Evolutionary conservation across 1,284 basidiomycete species (phyloP).

Genomic region (Trametes pubescens): DNA sequence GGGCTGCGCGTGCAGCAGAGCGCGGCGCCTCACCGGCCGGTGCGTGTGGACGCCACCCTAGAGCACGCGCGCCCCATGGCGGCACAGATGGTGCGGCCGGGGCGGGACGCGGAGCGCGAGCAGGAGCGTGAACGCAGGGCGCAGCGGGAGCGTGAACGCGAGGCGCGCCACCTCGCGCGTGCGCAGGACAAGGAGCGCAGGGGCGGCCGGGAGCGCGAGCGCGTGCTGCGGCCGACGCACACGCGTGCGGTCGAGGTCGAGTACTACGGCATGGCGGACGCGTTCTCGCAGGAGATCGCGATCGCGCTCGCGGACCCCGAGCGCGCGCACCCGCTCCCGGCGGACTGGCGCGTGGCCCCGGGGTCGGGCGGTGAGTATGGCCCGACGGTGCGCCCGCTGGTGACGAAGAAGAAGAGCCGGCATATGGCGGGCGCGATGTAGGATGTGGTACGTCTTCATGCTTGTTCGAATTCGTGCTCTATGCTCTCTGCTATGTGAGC

Average conservation of each 20-base stretch:
- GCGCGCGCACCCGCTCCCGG: slow-evolving; percentile 23
- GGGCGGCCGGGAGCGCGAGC: background rate
- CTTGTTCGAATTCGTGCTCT: background rate
- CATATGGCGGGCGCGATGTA: slow-evolving; percentile 2
- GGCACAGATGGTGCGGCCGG: slow-evolving; percentile 18
- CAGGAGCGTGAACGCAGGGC: background rate
- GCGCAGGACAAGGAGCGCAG: background rate
- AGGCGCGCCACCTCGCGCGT: background rate
- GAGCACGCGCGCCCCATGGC: slow-evolving; percentile 10
- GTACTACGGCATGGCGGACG: slow-evolving; percentile 25
- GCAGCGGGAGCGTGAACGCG: slow-evolving; percentile 1
- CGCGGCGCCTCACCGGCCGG: background rate
- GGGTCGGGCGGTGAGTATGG: slow-evolving; percentile 16
- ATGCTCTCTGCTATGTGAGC: background rate
- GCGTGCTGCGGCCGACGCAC: slow-evolving; percentile 8
- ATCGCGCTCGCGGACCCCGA: slow-evolving; percentile 27
- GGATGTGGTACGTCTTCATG: background rate
- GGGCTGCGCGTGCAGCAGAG: slow-evolving; percentile 10
- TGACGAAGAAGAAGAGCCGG: slow-evolving; percentile 21
- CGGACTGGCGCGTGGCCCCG: slow-evolving; percentile 22
- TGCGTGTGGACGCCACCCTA: background rate
- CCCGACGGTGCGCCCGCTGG: slow-evolving; percentile 23
- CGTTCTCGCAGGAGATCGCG: slow-evolving; percentile 24
- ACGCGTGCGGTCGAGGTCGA: slow-evolving; percentile 20
- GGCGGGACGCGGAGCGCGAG: slow-evolving; percentile 8